Base-by-base conservation (phyloP, 176 grass and related monocot genomes). In the Aegilops tauschii region DNA sequence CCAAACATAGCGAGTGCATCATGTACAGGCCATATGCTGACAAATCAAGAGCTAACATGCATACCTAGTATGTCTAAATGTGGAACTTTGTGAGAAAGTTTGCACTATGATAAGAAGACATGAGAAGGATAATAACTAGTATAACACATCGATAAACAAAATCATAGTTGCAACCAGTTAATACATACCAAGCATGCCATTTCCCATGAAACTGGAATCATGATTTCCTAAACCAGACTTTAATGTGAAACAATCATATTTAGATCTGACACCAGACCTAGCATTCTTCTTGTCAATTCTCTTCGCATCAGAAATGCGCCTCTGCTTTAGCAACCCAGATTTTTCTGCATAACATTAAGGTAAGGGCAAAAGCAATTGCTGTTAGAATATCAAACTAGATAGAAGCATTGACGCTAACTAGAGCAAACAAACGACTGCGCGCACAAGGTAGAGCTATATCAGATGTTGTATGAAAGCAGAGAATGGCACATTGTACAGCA, bases 261-360 rank as follows among this genome's bases (percentile, higher is more conserved):
- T 98, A 81, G 89, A 81, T 93, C 89, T 94, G 77, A 86, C 68
- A 84, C 89, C 88, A 81, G 86, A 83, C 90, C 93, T 98, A 45
- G 95, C 30, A 83, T 85, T 92, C 90, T 94, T 98, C 85, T 93
- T 94, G 76, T 98, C 96, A 82, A 44, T 94, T 91, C 88, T 92
- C 84, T 96, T 98, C 69, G 84, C 79, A 82, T 98, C 96, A 80
- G 78, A 80, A 73, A 91, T 36, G 49, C 94, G 93, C 90, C 93
- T 99, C 72, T 92, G 90, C 92, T 96, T 99, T 52, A 93, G 69
- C 61, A 91, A 50, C 72, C 97, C 90, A 72, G 90, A 80, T 85
- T 92, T 93, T 84, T 96, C 94, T 96, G 91, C 74, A 39, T 64
- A 88, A 78, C 85, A 88, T 80, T 64, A 84, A 69, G 79, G 84